A percentile compares a stretch with the other conserved stretches of the same genome.
These are phyloP conservation scores for Cercospora sojina DNA, from an alignment of 2,329 filamentous ascomycete genomes.

Conservation along the genomic window DNA sequence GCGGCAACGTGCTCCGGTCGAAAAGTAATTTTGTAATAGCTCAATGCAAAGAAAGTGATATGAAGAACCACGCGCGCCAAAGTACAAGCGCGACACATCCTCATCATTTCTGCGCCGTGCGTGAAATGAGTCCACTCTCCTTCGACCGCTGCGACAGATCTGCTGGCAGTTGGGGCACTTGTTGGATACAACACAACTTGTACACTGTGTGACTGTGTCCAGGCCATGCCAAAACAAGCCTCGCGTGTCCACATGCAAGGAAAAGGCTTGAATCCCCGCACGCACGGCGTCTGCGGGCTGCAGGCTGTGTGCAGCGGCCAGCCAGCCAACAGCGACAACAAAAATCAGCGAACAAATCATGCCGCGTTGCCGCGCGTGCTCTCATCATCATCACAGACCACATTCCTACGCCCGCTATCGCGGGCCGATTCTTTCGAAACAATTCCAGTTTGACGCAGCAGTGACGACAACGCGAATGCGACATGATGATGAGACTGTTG, in stretches of 20 bases:
- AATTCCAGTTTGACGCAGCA: neutral
- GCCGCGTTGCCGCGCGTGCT: neutral
- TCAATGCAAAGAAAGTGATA: neutral
- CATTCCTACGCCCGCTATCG: neutral
- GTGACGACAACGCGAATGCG: neutral
- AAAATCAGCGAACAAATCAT: neutral
- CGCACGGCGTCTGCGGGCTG: neutral
- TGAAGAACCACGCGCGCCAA: neutral
- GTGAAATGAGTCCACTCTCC: neutral
- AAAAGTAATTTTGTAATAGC: neutral
- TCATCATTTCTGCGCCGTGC: neutral
- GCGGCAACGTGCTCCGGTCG: neutral
- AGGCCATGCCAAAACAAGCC: neutral
- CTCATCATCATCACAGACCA: neutral
- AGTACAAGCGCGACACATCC: neutral
- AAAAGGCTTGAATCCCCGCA: neutral
- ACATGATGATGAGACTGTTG: neutral
- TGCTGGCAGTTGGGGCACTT: neutral
- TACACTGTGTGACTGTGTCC: neutral
- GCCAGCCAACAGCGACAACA: neutral
- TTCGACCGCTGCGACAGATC: neutral
- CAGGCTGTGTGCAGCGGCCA: neutral
- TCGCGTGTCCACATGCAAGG: neutral
- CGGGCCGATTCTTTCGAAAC: neutral
- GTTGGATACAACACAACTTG: neutral